Base-by-base conservation (phyloP, 345 rosid genomes). In the Eucalyptus sideroxylon region DNA sequence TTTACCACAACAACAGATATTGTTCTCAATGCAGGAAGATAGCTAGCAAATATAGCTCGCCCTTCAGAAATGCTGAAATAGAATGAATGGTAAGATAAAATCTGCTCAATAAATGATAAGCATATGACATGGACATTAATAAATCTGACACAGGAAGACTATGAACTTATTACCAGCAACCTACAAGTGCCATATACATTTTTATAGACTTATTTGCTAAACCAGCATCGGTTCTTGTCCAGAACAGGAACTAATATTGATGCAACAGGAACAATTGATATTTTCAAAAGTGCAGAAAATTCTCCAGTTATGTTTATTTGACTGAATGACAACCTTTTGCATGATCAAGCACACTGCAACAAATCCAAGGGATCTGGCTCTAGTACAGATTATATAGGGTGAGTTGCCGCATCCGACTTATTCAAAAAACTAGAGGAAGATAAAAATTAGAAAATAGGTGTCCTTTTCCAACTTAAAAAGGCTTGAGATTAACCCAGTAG, bases 1-100 rank as follows among this genome's bases (percentile, higher is more conserved):
- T 92, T 94, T 91, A 98, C 99, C 59, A 96, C 96, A 91, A 95
- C 95, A 87, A 95, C 95, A 90, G 92, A 91, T 88, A 97, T 83
- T 59, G 91, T 88, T 91, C 93, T 91, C 53, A 93, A 91, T 86
- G 94, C 92, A 60, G 96, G 95, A 89, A 95, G 92, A 92, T 98
- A 96, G 62, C 91, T 91, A 91, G 95, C 95, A 91, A 93, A 95
- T 88, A 97, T 87, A 86, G 96, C 98, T 77, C 98, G 97, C 56
- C 95, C 98, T 87, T 94, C 96, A 67, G 96, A 97, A 69, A 93
- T 93, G 92, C 98, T 97, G 94, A 89, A 91, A 87, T 7, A 55
- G 87, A 86, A 88, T 77, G 83, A 12, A 37, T 3, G 9, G 45
- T 77, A 77, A 77, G 83, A 77, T 77, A 37, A 37, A 90, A 77